These are phyloP conservation scores for Kwoniella sp. DNA, from an alignment of 768 basidiomycete genomes.

Conservation along the genomic window DNA sequence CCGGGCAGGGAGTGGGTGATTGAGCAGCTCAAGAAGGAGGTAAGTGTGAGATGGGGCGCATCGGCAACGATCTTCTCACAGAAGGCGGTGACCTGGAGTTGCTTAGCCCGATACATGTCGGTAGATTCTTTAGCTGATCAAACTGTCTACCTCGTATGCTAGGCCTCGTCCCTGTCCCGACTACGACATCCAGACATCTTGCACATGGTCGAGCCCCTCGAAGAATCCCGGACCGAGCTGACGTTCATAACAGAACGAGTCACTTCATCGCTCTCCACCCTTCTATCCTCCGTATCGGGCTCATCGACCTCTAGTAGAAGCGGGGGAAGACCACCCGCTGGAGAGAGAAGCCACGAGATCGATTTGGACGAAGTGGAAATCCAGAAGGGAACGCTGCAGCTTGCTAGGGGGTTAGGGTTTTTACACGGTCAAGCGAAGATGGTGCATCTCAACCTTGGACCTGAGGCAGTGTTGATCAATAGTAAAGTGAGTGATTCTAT, in stretches of 20 bases:
- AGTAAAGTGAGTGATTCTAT: conserved; percentile 63
- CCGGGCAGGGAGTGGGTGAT: conserved; percentile 70
- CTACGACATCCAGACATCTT: conserved; percentile 91
- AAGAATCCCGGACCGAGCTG: conserved; percentile 85
- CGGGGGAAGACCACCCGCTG: conserved; percentile 35
- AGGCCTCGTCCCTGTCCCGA: conserved; percentile 78
- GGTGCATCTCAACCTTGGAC: conserved; percentile 86
- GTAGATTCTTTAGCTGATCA: no score
- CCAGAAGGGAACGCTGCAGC: conserved; percentile 91
- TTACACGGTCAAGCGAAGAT: conserved; percentile 87
- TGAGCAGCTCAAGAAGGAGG: conserved; percentile 89
- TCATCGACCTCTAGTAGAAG: conserved; percentile 3
- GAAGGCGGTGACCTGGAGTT: no score
- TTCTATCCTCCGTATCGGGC: conserved; percentile 27
- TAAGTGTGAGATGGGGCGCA: conserved; percentile 17
- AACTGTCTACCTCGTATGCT: no score
- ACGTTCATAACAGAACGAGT: conserved; percentile 92
- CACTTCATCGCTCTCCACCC: conserved; percentile 69
- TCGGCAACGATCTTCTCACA: no score
- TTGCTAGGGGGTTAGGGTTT: conserved; percentile 66
- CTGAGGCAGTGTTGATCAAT: conserved; percentile 87
- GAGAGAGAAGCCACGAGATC: conserved; percentile 58
- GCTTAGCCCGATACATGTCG: no score
- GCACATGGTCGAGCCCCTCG: conserved; percentile 96
- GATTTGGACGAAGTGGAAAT: conserved; percentile 99